These are phyloP conservation scores for Lepraria neglecta DNA, from an alignment of 495 filamentous ascomycete genomes.

Conservation along the genomic window DNA sequence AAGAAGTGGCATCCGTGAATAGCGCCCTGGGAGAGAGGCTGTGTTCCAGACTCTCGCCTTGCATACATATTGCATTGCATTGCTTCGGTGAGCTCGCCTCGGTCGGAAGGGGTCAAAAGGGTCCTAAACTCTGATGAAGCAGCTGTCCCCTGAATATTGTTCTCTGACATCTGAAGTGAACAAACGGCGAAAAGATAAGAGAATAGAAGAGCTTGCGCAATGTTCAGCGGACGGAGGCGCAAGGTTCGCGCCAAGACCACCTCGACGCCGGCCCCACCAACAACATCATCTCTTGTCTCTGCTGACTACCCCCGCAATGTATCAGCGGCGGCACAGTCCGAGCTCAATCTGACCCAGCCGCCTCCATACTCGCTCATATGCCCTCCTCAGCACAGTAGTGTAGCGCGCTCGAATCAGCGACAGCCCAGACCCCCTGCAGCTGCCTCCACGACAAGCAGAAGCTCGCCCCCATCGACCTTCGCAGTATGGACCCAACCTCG, in stretches of 20 bases:
- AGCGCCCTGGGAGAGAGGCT: slow-evolving; percentile 5
- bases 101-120: not conserved
- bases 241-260: slow-evolving; percentile 4
- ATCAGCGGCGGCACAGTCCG: not conserved
- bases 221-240: not conserved
- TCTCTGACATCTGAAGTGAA: not conserved
- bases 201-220: not conserved
- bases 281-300: not conserved
- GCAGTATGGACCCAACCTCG: slow-evolving; percentile 10
- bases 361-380: slow-evolving; percentile 10
- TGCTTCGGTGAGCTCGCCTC: slow-evolving; percentile 11
- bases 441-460: not conserved
- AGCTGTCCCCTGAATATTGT: not conserved
- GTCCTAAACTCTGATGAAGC: slow-evolving; percentile 9
- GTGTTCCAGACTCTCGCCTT: slow-evolving; percentile 5
- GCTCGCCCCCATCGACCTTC: not conserved
- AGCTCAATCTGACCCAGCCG: not conserved
- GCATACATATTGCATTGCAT: slow-evolving; percentile 13
- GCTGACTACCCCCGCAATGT: not conserved
- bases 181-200: not conserved
- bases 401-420: too few species aligned
- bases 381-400: not conserved
- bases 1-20: slow-evolving; percentile 13
- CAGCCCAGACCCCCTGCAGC: not conserved
- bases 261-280: not conserved